These are phyloP conservation scores for Skeletonema costatum DNA, from an alignment of 108 stramenopile species.

Conservation along the genomic window DNA sequence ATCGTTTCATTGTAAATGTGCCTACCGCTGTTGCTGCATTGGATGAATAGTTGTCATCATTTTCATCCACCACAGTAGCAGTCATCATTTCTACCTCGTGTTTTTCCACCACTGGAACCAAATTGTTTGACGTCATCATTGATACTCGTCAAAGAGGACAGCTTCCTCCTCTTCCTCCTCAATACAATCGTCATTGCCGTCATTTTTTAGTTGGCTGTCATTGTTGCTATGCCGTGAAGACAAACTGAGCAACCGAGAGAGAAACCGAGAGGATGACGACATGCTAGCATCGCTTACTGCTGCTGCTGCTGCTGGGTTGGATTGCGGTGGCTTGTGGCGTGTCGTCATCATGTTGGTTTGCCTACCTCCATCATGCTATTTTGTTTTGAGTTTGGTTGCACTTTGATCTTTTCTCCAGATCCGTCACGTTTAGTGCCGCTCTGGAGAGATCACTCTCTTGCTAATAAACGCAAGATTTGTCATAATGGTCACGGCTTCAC, in stretches of 20 bases:
- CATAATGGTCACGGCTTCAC: too few species aligned
- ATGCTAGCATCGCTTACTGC: not conserved
- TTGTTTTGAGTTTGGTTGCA: too few species aligned
- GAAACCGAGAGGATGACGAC: not conserved
- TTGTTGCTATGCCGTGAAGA: not conserved
- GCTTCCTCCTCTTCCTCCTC: not conserved
- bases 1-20: not conserved
- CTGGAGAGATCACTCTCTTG: too few species aligned
- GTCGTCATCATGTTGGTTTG: not conserved
- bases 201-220: not conserved
- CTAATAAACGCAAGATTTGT: too few species aligned
- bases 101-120: not conserved
- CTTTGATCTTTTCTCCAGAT: too few species aligned
- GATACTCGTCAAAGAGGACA: not conserved
- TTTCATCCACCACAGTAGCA: not conserved
- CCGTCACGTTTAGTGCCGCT: too few species aligned
- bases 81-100: too few species aligned
- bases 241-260: not conserved
- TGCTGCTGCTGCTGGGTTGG: not conserved
- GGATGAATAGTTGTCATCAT: not conserved
- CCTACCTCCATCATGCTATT: too few species aligned
- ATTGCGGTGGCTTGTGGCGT: not conserved
- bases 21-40: not conserved
- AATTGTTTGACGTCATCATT: not conserved
- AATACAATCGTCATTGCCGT: not conserved